Percentiles rank a stretch among this genome's conserved stretches.
Conservation (phyloP, 352 stramenopile genomes). For the Globisporangium acanthophoron region DNA sequence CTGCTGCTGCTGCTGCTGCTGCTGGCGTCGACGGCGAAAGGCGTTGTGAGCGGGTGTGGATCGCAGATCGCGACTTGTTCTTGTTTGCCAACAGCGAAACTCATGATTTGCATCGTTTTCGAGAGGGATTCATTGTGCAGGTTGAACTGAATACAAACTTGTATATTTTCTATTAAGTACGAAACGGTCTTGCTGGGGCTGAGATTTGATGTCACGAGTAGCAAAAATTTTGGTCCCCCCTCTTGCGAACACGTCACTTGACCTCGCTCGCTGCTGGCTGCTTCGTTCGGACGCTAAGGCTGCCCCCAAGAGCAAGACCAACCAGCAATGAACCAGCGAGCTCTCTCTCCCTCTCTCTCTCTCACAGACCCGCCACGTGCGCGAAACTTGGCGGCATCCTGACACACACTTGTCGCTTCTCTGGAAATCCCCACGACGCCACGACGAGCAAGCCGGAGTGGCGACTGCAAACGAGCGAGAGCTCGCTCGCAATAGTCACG, state of each 20-base stretch:
- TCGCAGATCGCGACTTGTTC: neutral
- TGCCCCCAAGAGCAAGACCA: no score
- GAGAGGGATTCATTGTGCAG: neutral
- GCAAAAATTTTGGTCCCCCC: neutral
- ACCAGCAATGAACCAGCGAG: neutral
- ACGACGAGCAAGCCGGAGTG: conserved; percentile 4
- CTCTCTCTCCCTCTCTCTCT: neutral
- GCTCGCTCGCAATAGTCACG: no score
- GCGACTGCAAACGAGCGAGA: neutral
- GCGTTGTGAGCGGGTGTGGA: neutral
- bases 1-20: neutral
- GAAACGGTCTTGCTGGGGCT: neutral
- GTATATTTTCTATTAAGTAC: neutral
- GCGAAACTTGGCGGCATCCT: no score
- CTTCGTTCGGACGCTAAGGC: neutral
- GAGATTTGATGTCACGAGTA: neutral
- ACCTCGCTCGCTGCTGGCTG: neutral
- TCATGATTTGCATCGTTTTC: neutral
- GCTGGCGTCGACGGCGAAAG: neutral
- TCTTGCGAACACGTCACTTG: neutral
- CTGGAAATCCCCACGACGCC: neutral
- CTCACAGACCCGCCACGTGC: no score
- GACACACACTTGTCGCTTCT: neutral
- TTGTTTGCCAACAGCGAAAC: neutral
- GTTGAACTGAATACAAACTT: no score